Evolutionary conservation across 371 early-diverging fungal species (phyloP).

Genomic region (Mucor mucedo): DNA sequence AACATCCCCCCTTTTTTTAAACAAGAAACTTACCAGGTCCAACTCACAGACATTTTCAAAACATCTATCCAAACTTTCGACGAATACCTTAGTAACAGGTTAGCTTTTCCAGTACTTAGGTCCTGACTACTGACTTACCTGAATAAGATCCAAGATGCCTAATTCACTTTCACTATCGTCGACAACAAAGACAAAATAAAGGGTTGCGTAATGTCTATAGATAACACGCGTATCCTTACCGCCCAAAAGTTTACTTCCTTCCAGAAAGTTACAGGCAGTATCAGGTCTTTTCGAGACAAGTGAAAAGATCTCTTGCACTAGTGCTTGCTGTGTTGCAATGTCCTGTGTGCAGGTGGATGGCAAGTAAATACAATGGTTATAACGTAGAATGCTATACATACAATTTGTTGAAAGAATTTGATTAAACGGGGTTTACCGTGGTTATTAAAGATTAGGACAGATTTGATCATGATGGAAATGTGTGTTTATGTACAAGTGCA

Average conservation of each 20-base stretch:
- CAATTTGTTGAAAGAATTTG: slow-evolving; percentile 92
- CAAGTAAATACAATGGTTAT: not conserved
- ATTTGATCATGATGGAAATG: slow-evolving; percentile 73
- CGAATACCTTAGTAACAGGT: slow-evolving; percentile 78
- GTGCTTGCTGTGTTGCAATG: slow-evolving; percentile 80
- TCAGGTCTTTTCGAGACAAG: slow-evolving; percentile 86
- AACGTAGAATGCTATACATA: slow-evolving; percentile 30
- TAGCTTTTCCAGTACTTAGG: not conserved
- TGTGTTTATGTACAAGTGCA: not conserved
- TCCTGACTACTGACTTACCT: slow-evolving; percentile 53
- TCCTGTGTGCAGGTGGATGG: slow-evolving; percentile 54
- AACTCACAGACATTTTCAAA: slow-evolving; percentile 97
- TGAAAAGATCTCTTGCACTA: slow-evolving; percentile 79
- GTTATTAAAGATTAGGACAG: slow-evolving; percentile 95
- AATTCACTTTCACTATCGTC: slow-evolving; percentile 93
- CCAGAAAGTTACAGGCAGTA: slow-evolving; percentile 90
- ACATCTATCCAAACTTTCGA: slow-evolving; percentile 90
- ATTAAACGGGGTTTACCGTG: slow-evolving; percentile 93
- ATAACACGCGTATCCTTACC: slow-evolving; percentile 90
- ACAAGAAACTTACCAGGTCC: slow-evolving; percentile 71
- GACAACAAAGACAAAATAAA: slow-evolving; percentile 97
- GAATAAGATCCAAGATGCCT: slow-evolving; percentile 93
- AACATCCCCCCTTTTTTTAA: slow-evolving; percentile 1
- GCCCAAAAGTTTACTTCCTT: slow-evolving; percentile 84
- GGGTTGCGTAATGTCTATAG: slow-evolving; percentile 89